A percentile compares a stretch with the other conserved stretches of the same genome.
These are phyloP conservation scores for Teunomyces tritomae DNA, from an alignment of 805 yeast genomes.

Conservation along the genomic window DNA sequence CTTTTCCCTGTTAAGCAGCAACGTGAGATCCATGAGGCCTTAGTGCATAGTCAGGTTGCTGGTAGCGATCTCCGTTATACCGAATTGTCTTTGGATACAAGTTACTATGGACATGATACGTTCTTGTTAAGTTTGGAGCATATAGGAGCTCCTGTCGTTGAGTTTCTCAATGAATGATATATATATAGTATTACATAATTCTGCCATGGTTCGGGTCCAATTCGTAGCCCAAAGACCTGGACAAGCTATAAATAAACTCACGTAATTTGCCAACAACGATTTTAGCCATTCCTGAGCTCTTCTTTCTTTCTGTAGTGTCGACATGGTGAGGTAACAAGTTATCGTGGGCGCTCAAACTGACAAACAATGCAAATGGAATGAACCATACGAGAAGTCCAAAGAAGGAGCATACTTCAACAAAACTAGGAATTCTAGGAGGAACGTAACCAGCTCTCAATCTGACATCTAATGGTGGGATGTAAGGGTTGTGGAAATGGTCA, in stretches of 20 bases:
- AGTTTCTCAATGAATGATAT: constrained; percentile 42
- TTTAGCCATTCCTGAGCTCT: constrained; percentile 61
- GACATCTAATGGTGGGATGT: constrained; percentile 65
- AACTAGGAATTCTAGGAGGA: constrained; percentile 71
- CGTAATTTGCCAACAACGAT: constrained; percentile 55
- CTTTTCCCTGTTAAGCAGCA: constrained; percentile 96
- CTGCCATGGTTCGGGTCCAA: constrained; percentile 50
- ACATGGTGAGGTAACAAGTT: constrained; percentile 68
- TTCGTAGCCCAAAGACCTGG: constrained; percentile 64
- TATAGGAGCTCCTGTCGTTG: constrained; percentile 72
- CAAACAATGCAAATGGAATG: constrained; percentile 88
- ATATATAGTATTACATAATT: constrained; percentile 27
- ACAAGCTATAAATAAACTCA: constrained; percentile 42
- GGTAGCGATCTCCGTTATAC: constrained; percentile 48
- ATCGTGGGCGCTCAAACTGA: constrained; percentile 89
- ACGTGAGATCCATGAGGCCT: constrained; percentile 66
- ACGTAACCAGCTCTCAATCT: constrained; percentile 56
- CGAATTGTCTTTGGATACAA: constrained; percentile 73
- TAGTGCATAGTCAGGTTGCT: constrained; percentile 36
- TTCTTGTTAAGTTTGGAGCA: constrained; percentile 76
- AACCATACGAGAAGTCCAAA: constrained; percentile 94
- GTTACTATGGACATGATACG: constrained; percentile 90
- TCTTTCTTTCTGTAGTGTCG: constrained; percentile 26
- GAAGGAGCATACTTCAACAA: constrained; percentile 90
- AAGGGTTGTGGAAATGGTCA: constrained; percentile 69